Evolutionary conservation across 495 filamentous ascomycete species (phyloP).

Genomic region (Collariella sp.): DNA sequence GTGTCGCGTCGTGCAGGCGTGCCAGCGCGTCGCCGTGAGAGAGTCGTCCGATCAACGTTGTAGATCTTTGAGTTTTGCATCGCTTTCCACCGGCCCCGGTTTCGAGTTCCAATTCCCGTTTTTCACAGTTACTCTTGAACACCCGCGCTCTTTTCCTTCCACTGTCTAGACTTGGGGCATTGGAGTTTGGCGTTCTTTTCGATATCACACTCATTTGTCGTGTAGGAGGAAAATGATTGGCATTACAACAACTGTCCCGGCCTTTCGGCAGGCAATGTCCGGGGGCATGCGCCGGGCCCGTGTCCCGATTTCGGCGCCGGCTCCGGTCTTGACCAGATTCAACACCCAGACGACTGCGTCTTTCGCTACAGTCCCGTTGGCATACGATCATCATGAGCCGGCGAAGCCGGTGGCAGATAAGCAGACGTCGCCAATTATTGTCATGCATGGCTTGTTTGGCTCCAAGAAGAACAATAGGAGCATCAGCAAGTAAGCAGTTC

Average conservation of each 20-base stretch:
- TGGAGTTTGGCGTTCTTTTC: not conserved
- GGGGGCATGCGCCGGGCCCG: not conserved
- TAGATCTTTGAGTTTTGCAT: not conserved
- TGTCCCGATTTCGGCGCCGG: not conserved
- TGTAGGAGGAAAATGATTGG: not conserved
- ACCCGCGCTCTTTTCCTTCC: not conserved
- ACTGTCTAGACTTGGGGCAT: not conserved
- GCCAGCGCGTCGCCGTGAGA: no score
- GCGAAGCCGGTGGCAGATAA: conserved; percentile 27
- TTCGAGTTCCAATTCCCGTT: not conserved
- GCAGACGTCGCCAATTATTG: conserved; percentile 61
- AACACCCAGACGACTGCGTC: not conserved
- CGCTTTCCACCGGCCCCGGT: not conserved
- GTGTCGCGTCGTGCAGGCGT: no score
- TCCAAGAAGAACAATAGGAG: conserved; percentile 93
- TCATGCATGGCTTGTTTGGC: conserved; percentile 92
- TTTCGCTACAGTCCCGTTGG: conserved; percentile 36
- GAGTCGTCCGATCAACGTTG: no score
- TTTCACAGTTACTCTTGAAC: not conserved
- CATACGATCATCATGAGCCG: conserved; percentile 53
- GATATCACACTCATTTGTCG: not conserved
- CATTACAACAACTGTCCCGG: not conserved
- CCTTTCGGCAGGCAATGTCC: not conserved
- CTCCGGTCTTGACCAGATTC: not conserved
- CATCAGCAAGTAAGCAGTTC: conserved; percentile 97